Evolutionary conservation across 768 basidiomycete genomes (phyloP).

Genomic region (Pisolithus orientalis): DNA sequence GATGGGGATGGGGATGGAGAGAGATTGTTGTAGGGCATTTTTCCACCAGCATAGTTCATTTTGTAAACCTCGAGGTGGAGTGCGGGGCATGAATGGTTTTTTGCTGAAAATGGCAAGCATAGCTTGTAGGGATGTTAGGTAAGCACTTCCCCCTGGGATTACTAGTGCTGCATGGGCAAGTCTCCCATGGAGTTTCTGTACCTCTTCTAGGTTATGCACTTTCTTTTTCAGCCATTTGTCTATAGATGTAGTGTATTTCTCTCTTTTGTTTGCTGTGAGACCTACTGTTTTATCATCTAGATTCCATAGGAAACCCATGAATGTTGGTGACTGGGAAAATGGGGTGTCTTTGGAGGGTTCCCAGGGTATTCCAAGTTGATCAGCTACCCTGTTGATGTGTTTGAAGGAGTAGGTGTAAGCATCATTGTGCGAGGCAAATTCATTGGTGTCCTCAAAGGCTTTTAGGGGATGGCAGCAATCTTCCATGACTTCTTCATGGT

Average conservation of each 20-base stretch:
- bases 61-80: neutral
- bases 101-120: neutral
- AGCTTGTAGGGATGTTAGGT: no score
- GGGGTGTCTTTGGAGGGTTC: neutral
- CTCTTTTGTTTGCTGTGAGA: no score
- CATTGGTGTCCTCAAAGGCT: neutral
- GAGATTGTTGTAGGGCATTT: no score
- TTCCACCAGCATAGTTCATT: neutral
- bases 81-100: neutral
- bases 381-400: no score
- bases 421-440: neutral
- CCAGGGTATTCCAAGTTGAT: no score
- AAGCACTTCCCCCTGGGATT: no score
- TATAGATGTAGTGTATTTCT: no score
- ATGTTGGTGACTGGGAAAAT: neutral
- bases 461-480: slow-evolving; percentile 16
- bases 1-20: neutral
- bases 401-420: no score
- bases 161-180: no score
- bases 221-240: slow-evolving; percentile 14
- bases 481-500: slow-evolving; percentile 27
- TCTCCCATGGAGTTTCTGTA: slow-evolving; percentile 31
- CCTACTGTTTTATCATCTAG: neutral
- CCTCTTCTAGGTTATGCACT: slow-evolving; percentile 12
- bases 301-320: neutral